Percentiles rank a stretch among this genome's conserved stretches.
phyloP scores from a whole-genome alignment of 1,284 basidiomycete species.

The Sanguinoderma infundibulare region DNA sequence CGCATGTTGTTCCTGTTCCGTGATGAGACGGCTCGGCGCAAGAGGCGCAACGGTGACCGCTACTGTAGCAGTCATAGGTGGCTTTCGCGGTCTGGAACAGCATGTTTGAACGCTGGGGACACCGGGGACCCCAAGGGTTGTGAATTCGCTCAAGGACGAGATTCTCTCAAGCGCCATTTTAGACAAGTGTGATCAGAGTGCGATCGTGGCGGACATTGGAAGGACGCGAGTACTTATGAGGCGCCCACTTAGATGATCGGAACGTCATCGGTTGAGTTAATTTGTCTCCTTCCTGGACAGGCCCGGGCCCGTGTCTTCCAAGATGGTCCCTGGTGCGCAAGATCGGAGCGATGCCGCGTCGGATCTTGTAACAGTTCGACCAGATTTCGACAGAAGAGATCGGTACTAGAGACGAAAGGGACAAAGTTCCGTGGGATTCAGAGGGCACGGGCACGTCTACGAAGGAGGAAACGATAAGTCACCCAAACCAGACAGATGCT shows the following conservation, averaged over 20 bases:
- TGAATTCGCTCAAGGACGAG: background rate
- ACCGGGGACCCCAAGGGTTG: background rate
- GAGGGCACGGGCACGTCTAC: background rate
- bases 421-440: background rate
- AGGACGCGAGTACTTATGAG: too few species aligned
- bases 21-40: too few species aligned
- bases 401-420: background rate
- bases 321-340: background rate
- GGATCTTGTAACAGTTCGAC: background rate
- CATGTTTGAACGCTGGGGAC: background rate
- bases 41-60: too few species aligned
- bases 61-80: background rate
- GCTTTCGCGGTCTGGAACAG: background rate
- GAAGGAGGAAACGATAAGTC: background rate
- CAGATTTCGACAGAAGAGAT: background rate
- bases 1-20: too few species aligned
- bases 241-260: background rate
- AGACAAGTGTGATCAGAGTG: background rate
- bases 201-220: background rate
- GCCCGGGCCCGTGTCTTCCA: background rate
- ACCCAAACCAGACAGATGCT: too few species aligned
- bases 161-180: background rate
- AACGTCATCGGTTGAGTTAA: background rate
- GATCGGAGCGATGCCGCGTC: background rate
- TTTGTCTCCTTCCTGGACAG: background rate